Conservation (phyloP, 441 rosid genomes). For the Manihot esculenta region DNA sequence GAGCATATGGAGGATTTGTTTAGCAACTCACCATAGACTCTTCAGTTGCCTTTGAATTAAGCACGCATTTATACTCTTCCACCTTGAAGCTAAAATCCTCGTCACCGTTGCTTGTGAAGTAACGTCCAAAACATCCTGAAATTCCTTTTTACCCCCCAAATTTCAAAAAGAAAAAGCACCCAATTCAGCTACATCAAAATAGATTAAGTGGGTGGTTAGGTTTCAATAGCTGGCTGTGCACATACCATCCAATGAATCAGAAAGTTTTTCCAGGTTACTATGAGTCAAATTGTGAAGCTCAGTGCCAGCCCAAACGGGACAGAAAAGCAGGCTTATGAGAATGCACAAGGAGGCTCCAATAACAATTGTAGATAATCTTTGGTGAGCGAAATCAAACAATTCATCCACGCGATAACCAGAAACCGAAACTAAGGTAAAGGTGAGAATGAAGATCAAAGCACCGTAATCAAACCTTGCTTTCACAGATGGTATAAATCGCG, state of each 20-base stretch:
- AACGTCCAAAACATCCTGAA: slow-evolving; percentile 37
- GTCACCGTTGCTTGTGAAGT: not conserved
- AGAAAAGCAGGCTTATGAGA: slow-evolving; percentile 51
- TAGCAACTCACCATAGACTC: slow-evolving; percentile 57
- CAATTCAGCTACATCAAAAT: not conserved
- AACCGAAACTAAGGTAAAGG: slow-evolving; percentile 61
- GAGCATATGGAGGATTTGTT: too few species aligned
- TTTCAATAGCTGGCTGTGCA: not conserved
- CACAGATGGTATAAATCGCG: slow-evolving; percentile 63
- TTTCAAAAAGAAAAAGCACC: too few species aligned
- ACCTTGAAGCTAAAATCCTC: slow-evolving; percentile 28
- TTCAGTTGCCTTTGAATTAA: slow-evolving; percentile 57
- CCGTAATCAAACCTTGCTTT: slow-evolving; percentile 75
- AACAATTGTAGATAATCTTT: slow-evolving; percentile 61
- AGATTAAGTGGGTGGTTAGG: not conserved
- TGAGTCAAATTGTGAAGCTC: slow-evolving; percentile 58
- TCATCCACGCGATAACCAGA: slow-evolving; percentile 68
- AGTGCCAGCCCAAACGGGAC: slow-evolving; percentile 89
- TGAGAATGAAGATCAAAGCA: slow-evolving; percentile 66
- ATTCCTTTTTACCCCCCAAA: too few species aligned
- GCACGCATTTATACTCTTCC: slow-evolving; percentile 54
- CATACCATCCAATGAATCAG: slow-evolving; percentile 67
- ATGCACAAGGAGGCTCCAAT: slow-evolving; percentile 62
- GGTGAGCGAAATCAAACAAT: slow-evolving; percentile 48
- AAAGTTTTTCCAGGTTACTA: slow-evolving; percentile 60